Evolutionary conservation across 2,329 filamentous ascomycete species (phyloP), one percentile per base, ranked within the genome.

Genomic region (Alternaria triticina): DNA sequence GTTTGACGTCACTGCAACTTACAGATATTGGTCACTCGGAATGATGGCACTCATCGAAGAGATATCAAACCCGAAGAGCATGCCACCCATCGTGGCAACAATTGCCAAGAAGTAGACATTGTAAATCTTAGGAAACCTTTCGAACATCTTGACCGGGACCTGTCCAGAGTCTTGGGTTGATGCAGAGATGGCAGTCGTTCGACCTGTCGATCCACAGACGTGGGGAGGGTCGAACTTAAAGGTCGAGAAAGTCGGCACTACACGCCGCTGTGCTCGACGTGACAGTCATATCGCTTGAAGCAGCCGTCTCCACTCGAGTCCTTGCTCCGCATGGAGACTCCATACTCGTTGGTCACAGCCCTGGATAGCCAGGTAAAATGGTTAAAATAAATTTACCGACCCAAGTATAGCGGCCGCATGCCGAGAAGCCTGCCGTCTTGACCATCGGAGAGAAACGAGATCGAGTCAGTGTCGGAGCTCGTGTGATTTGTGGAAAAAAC

Each of bases 1-100:
- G 23, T 12, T 50, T 13, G 17, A 23, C 17, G 17, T 27, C 9
- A 17, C 8, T 1, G 28, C n/a, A 15, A 70, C 54, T 15, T 75
- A 60, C 57, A 64, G 73, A 22, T 80, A 62, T 17, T 62, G 62
- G 12, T 54, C 28, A 17, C 44, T 59, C 51, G 54, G 36, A 43
- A 62, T 62, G 27, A 82, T 82, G 12, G 82, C 81, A 59, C 87
- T 89, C 90, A 93, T 92, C 44, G 89, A 91, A 59, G 86, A 88
- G 72, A 94, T 92, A 80, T 94, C 91, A 76, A 94, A 94, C 70
- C 91, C 92, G 73, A 94, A 93, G 20, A 93, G 83, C 28, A 86
- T 88, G 75, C 90, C 90, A 69, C 90, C 90, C 82, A 84, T 83
- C 63, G 87, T 84, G 76, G 86, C 83, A 74, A 88, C 86, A 73